Conservation (phyloP, 257 asterid species). For the Cinchona pubescens region DNA sequence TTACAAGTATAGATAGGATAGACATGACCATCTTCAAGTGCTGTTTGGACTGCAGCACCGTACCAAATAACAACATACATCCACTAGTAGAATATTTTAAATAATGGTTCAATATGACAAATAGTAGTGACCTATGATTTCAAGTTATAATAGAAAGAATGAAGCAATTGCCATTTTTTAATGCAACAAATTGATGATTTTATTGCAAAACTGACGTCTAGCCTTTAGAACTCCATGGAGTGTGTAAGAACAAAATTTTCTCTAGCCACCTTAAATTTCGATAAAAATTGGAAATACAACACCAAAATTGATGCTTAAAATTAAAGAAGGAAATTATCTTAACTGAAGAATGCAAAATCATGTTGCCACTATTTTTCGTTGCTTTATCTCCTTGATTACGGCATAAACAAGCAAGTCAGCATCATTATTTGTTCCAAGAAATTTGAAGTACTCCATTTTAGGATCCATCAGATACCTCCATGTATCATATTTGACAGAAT, state of each 20-base stretch:
- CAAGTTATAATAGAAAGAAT: neutral
- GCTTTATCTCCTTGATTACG: constrained; percentile 73
- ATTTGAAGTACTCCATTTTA: constrained; percentile 78
- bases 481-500: neutral
- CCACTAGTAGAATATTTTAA: neutral
- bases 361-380: constrained; percentile 49
- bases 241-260: neutral
- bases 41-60: neutral
- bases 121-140: neutral
- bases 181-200: neutral
- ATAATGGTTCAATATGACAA: neutral
- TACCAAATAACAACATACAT: neutral
- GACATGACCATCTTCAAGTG: neutral
- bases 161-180: neutral
- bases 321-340: neutral
- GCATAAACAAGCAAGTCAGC: constrained; percentile 64
- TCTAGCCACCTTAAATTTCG: neutral
- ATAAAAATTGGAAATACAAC: neutral
- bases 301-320: neutral
- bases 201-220: neutral
- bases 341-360: constrained; percentile 8
- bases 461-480: constrained; percentile 95
- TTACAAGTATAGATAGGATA: neutral
- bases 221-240: neutral
- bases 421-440: constrained; percentile 74